Evolutionary conservation across 768 basidiomycete genomes (phyloP).

Genomic region (Rhizopogon vulgaris): DNA sequence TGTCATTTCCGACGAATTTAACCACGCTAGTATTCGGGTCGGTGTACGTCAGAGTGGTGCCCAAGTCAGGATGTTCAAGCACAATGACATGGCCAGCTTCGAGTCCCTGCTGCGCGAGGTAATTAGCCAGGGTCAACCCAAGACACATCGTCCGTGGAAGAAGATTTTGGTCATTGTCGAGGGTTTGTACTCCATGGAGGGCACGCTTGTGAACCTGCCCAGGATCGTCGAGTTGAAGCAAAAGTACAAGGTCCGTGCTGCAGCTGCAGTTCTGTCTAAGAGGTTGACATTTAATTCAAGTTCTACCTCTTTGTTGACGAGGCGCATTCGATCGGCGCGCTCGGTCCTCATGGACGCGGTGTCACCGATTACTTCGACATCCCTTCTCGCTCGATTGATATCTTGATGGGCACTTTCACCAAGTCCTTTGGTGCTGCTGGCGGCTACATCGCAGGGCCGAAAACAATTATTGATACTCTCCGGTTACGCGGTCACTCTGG

Average conservation of each 20-base stretch:
- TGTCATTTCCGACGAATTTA: slow-evolving; percentile 94
- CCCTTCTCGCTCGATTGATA: slow-evolving; percentile 73
- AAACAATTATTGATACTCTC: slow-evolving; percentile 72
- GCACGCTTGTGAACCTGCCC: slow-evolving; percentile 86
- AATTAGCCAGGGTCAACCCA: slow-evolving; percentile 95
- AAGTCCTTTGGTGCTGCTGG: slow-evolving; percentile 92
- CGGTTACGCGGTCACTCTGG: slow-evolving; percentile 78
- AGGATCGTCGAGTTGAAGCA: slow-evolving; percentile 79
- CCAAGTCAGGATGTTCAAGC: slow-evolving; percentile 89
- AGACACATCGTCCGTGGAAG: slow-evolving; percentile 99
- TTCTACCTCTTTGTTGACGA: slow-evolving; percentile 97
- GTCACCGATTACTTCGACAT: slow-evolving; percentile 92
- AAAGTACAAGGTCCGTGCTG: slow-evolving; percentile 78
- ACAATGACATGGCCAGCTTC: slow-evolving; percentile 85
- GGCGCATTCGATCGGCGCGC: slow-evolving; percentile 94
- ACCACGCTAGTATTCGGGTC: slow-evolving; percentile 92
- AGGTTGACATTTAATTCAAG: slow-evolving; percentile 33
- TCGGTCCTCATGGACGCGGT: slow-evolving; percentile 92
- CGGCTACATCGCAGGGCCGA: slow-evolving; percentile 88
- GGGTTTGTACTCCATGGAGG: slow-evolving; percentile 98
- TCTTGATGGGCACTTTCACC: slow-evolving; percentile 99
- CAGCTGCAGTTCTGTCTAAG: background rate
- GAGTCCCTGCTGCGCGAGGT: slow-evolving; percentile 81
- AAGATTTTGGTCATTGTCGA: slow-evolving; percentile 95
- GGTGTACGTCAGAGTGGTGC: slow-evolving; percentile 88